Evolutionary conservation across 2,329 filamentous ascomycete species (phyloP).

Genomic region (Diaporthe australafricana): DNA sequence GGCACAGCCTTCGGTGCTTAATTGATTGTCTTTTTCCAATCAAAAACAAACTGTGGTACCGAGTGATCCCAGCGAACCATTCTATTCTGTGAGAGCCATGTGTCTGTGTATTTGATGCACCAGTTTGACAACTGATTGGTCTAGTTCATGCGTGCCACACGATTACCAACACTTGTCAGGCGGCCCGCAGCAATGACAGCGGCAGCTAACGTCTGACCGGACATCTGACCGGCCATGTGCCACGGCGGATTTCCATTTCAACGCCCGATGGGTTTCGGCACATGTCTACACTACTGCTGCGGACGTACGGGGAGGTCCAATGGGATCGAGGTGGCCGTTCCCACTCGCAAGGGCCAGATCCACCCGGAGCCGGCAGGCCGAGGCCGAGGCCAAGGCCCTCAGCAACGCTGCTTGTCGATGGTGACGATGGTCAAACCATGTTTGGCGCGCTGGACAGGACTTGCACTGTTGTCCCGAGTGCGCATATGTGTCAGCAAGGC

Average conservation of each 20-base stretch:
- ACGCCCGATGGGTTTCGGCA: conserved; percentile 13
- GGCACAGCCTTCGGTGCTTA: not conserved
- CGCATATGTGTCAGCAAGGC: too few relatives aligned
- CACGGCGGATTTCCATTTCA: not conserved
- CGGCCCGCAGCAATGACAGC: conserved; percentile 14
- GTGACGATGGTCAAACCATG: not conserved
- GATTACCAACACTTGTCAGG: not conserved
- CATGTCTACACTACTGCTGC: not conserved
- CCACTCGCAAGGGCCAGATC: not conserved
- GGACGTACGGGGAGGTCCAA: not conserved
- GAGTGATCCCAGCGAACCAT: not conserved
- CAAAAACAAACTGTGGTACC: not conserved
- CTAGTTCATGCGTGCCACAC: not conserved
- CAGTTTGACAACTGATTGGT: not conserved
- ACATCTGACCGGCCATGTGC: not conserved
- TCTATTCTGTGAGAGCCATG: not conserved
- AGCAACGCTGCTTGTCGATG: not conserved
- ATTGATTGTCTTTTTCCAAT: not conserved
- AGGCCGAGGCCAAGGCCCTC: too few relatives aligned
- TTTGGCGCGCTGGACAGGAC: not conserved
- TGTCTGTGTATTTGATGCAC: not conserved
- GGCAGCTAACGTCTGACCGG: not conserved
- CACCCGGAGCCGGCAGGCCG: not conserved
- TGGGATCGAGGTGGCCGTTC: not conserved
- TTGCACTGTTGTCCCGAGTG: too few relatives aligned